These are phyloP conservation scores for Phycomyces nitens DNA, from an alignment of 192 early-diverging fungal species.

Conservation along the genomic window DNA sequence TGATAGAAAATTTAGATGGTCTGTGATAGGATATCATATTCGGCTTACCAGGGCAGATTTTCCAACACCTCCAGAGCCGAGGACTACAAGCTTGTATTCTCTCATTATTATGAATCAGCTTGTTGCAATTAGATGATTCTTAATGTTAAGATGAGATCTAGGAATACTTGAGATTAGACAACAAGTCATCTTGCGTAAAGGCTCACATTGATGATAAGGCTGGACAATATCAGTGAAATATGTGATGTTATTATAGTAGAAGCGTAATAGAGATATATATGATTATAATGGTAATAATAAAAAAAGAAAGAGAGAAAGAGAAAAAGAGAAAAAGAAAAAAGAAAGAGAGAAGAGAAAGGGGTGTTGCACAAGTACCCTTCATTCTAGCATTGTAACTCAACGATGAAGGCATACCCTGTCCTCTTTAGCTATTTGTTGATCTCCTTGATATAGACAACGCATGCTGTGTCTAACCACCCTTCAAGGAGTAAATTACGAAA, in stretches of 20 bases:
- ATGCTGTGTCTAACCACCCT: neutral
- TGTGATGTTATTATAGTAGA: too few relatives aligned
- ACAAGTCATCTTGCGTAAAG: too few relatives aligned
- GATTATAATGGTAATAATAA: too few relatives aligned
- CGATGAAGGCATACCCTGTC: neutral
- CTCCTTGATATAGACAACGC: neutral
- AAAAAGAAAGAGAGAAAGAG: neutral
- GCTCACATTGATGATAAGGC: too few relatives aligned
- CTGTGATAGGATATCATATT: neutral
- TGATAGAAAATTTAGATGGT: neutral
- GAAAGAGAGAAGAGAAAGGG: neutral
- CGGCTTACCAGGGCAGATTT: slow-evolving; percentile 75
- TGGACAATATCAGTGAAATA: neutral
- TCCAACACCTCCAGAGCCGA: slow-evolving; percentile 89
- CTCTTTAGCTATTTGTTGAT: neutral
- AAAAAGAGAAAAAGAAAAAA: neutral
- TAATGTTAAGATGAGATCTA: neutral
- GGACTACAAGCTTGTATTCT: slow-evolving; percentile 94
- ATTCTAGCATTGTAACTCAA: slow-evolving; percentile 4
- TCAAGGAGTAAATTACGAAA: too few relatives aligned
- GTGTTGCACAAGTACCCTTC: slow-evolving; percentile 2
- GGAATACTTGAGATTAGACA: too few relatives aligned
- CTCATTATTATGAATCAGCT: slow-evolving; percentile 48
- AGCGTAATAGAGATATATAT: neutral
- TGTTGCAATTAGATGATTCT: neutral